These are phyloP conservation scores for Myriosclerotinia curreyana DNA, from an alignment of 2,329 filamentous ascomycete genomes.

Conservation along the genomic window DNA sequence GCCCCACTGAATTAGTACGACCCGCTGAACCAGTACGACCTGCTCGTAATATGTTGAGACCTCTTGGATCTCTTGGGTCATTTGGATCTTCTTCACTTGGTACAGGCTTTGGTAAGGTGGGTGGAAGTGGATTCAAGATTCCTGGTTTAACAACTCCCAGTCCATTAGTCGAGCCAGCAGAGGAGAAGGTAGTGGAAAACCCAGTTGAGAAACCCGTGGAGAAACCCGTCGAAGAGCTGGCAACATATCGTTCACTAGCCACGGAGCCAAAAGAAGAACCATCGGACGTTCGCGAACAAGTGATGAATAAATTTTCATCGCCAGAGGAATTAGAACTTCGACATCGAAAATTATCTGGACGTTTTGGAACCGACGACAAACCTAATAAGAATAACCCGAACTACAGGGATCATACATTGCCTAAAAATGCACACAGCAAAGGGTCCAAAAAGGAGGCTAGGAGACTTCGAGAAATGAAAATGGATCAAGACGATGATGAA, in stretches of 20 bases:
- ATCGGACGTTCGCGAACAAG: neutral
- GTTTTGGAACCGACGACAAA: constrained; percentile 17
- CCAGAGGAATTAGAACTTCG: neutral
- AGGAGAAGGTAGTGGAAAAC: neutral
- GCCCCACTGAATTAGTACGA: too few relatives aligned
- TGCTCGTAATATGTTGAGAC: neutral
- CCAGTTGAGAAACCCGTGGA: neutral
- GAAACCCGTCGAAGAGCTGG: neutral
- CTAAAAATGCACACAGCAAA: constrained; percentile 32
- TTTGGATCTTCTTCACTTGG: neutral
- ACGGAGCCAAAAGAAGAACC: neutral
- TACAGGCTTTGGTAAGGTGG: neutral
- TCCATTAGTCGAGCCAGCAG: neutral
- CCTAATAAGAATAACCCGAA: constrained; percentile 5
- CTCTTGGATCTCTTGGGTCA: neutral
- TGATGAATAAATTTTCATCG: neutral
- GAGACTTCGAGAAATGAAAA: constrained; percentile 32
- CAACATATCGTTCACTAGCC: neutral
- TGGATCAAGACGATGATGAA: constrained; percentile 36
- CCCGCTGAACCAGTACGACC: neutral
- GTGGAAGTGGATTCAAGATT: constrained; percentile 5
- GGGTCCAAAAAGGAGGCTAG: constrained; percentile 35
- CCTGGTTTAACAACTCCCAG: neutral
- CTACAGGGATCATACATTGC: constrained; percentile 7
- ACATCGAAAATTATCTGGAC: constrained; percentile 17